A percentile compares a stretch with the other conserved stretches of the same genome.
Evolutionary conservation across 2,329 filamentous ascomycete genomes (phyloP).

Genomic region (Neoarthrinium moseri): DNA sequence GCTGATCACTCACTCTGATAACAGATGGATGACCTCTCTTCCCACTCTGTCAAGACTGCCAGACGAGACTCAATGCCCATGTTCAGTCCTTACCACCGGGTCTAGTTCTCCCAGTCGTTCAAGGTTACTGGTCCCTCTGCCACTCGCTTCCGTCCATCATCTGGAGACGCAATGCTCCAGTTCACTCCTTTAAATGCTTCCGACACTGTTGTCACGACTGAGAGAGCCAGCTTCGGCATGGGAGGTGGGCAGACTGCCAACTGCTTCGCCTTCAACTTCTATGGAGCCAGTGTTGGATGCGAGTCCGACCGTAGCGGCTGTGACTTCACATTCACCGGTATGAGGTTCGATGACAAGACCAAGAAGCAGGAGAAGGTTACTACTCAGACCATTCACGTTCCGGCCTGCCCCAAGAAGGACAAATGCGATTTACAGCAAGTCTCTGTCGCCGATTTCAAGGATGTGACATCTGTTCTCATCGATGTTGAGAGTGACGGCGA

Average conservation of each 20-base stretch:
- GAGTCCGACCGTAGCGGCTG: constrained; percentile 23
- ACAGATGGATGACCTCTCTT: constrained; percentile 25
- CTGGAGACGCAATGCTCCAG: constrained; percentile 26
- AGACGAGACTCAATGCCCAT: constrained; percentile 20
- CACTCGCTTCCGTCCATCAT: constrained; percentile 23
- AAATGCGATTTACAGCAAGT: constrained; percentile 22
- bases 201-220: constrained; percentile 14
- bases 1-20: constrained; percentile 9
- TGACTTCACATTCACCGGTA: constrained; percentile 26
- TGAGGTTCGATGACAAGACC: constrained; percentile 19
- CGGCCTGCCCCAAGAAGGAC: constrained; percentile 17
- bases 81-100: constrained; percentile 27
- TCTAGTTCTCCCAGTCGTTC: constrained; percentile 27
- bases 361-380: constrained; percentile 13
- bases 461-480: constrained; percentile 34
- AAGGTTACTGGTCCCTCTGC: constrained; percentile 17
- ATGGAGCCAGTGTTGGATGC: constrained; percentile 24
- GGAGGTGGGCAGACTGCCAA: constrained; percentile 19
- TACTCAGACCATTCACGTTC: constrained; percentile 18
- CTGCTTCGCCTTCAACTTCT: constrained; percentile 28
- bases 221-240: constrained; percentile 18
- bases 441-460: constrained; percentile 19
- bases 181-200: constrained; percentile 19
- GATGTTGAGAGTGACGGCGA: constrained; percentile 35
- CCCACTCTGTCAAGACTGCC: constrained; percentile 12